Conservation (phyloP, 306 rosid species). For the Echinosophora koreensis region DNA sequence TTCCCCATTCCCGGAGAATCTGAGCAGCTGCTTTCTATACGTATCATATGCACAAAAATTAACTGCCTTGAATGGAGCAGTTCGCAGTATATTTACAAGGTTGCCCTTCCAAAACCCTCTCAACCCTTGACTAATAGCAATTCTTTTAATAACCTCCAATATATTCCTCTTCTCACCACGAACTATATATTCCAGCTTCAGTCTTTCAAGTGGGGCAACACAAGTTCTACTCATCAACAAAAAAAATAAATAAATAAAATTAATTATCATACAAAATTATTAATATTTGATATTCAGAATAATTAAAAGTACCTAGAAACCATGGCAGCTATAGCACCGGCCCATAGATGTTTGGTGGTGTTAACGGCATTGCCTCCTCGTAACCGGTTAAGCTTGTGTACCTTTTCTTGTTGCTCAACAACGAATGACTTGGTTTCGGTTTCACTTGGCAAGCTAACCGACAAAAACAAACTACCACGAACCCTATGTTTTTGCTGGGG, state of each 20-base stretch:
- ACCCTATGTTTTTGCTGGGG: slow-evolving; percentile 45
- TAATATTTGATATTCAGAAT: too few species aligned
- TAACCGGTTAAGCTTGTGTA: slow-evolving; percentile 49
- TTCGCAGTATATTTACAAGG: slow-evolving; percentile 87
- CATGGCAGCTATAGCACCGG: slow-evolving; percentile 99
- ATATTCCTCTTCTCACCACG: slow-evolving; percentile 85
- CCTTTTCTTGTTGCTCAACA: slow-evolving; percentile 40
- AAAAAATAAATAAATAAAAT: not conserved
- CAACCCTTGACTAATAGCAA: slow-evolving; percentile 85
- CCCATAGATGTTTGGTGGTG: slow-evolving; percentile 91
- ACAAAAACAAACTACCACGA: slow-evolving; percentile 60
- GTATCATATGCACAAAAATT: slow-evolving; percentile 92
- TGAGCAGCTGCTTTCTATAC: slow-evolving; percentile 83
- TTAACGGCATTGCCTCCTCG: slow-evolving; percentile 72
- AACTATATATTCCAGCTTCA: slow-evolving; percentile 93
- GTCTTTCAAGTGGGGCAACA: slow-evolving; percentile 97
- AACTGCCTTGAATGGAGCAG: slow-evolving; percentile 96
- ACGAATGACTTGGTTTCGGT: slow-evolving; percentile 61
- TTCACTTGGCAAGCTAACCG: slow-evolving; percentile 71
- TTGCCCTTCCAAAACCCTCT: slow-evolving; percentile 99
- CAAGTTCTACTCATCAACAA: slow-evolving; percentile 67
- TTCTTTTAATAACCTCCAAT: slow-evolving; percentile 65
- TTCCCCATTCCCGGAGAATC: slow-evolving; percentile 73
- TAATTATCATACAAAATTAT: too few species aligned
- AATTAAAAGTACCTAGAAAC: slow-evolving; percentile 99